Percentiles rank a stretch among this genome's conserved stretches.
Evolutionary conservation across 78 protist species (phyloP).

Genomic region (Dictyostelium citrinum): DNA sequence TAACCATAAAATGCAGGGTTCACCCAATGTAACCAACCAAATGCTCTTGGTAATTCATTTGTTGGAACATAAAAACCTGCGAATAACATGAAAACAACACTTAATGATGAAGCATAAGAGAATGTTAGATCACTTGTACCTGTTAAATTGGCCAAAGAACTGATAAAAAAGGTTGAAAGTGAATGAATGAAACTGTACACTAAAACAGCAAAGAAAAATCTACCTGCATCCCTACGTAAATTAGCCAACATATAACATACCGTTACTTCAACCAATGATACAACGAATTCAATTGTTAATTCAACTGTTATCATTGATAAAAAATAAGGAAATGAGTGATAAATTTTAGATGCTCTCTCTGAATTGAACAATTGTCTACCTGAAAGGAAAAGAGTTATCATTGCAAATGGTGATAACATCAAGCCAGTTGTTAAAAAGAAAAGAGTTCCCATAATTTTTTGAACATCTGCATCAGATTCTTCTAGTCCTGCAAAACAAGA

Average conservation of each 20-base stretch:
- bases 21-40: conserved; percentile 53
- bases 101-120: conserved; percentile 3
- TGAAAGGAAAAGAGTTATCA: conserved; percentile 22
- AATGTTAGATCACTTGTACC: conserved; percentile 24
- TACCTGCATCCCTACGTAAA: background rate
- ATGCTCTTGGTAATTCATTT: conserved; percentile 21
- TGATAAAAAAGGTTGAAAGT: conserved; percentile 9
- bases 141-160: conserved; percentile 4
- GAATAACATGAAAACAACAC: conserved; percentile 31
- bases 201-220: conserved; percentile 33
- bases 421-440: conserved; percentile 21
- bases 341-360: conserved; percentile 48
- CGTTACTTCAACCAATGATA: background rate
- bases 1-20: conserved; percentile 19
- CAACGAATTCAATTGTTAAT: background rate
- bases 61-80: conserved; percentile 71
- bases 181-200: conserved; percentile 16
- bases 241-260: conserved; percentile 5
- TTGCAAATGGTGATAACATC: conserved; percentile 22
- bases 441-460: conserved; percentile 36
- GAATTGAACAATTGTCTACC: conserved; percentile 35
- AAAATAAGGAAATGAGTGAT: conserved; percentile 57
- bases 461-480: conserved; percentile 12
- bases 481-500: conserved; percentile 46
- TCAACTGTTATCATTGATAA: conserved; percentile 27